Conservation (phyloP, 2,329 filamentous ascomycete species). For the Colletotrichum kahawae region DNA sequence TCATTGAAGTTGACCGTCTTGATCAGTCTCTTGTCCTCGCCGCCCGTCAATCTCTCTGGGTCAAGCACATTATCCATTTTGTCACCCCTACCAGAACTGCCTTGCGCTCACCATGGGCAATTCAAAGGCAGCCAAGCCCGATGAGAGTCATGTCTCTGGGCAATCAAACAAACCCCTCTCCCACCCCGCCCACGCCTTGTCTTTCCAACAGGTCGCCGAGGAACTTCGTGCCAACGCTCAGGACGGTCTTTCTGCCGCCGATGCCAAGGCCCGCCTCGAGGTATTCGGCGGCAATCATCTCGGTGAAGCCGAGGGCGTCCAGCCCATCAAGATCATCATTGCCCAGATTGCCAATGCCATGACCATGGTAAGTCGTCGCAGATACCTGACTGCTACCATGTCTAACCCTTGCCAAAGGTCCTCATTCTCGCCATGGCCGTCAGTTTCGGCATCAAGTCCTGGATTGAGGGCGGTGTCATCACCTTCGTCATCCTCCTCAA, state of each 20-base stretch:
- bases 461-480: conserved; percentile 60
- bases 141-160: conserved; percentile 35
- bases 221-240: conserved; percentile 58
- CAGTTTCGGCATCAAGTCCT: conserved; percentile 55
- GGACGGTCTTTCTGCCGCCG: conserved; percentile 57
- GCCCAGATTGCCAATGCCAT: conserved; percentile 70
- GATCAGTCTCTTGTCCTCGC: no score
- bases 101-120: neutral
- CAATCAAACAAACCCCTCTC: conserved; percentile 50
- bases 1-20: neutral
- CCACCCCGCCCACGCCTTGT: conserved; percentile 62
- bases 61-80: neutral
- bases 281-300: conserved; percentile 65
- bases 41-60: no score
- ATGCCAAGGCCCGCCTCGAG: conserved; percentile 57
- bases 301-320: conserved; percentile 60
- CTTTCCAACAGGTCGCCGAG: conserved; percentile 49
- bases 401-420: conserved; percentile 17
- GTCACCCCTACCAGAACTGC: fast-evolving
- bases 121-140: conserved; percentile 1
- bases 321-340: conserved; percentile 62
- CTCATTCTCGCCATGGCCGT: conserved; percentile 58
- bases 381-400: fast-evolving
- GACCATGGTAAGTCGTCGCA: conserved; percentile 50
- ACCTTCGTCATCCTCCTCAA: conserved; percentile 56